Conservation (phyloP, 2,329 filamentous ascomycete species). For the Blumeria hordei region DNA sequence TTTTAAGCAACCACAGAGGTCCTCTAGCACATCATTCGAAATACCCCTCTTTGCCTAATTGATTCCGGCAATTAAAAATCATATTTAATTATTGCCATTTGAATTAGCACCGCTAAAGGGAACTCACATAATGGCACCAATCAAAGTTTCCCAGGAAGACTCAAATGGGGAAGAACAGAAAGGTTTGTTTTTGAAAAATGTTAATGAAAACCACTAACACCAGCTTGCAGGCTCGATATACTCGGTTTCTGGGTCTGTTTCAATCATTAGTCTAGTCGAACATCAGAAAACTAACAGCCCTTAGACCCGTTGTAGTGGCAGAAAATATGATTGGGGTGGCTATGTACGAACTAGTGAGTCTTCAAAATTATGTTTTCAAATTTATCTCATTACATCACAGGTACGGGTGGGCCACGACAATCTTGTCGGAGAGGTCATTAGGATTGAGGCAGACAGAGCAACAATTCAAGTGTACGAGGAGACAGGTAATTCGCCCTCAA, state of each 20-base stretch:
- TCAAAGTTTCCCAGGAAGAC: slow-evolving; percentile 19
- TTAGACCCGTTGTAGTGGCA: slow-evolving; percentile 75
- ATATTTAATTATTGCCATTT: no score
- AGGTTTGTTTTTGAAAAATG: slow-evolving; percentile 19
- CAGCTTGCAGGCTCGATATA: slow-evolving; percentile 31
- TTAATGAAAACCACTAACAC: slow-evolving; percentile 6
- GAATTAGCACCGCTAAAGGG: no score
- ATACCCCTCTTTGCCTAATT: no score
- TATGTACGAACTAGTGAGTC: slow-evolving; percentile 76
- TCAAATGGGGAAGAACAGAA: slow-evolving; percentile 26
- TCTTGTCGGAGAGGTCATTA: slow-evolving; percentile 92
- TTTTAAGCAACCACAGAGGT: no score
- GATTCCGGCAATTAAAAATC: no score
- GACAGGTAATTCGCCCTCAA: slow-evolving; percentile 37
- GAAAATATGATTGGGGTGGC: slow-evolving; percentile 98
- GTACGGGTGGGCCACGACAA: slow-evolving; percentile 80
- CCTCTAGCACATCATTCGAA: no score
- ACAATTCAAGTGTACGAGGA: slow-evolving; percentile 99
- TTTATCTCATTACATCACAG: slow-evolving; percentile 19
- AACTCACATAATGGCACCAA: slow-evolving; percentile 15
- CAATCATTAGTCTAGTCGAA: slow-evolving; percentile 4
- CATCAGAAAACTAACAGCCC: slow-evolving; percentile 6
- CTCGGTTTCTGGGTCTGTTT: slow-evolving; percentile 37
- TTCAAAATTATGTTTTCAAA: not conserved
- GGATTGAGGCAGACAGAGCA: slow-evolving; percentile 84